Evolutionary conservation across 2,329 filamentous ascomycete species (phyloP).

Genomic region (Xylaria sp.): DNA sequence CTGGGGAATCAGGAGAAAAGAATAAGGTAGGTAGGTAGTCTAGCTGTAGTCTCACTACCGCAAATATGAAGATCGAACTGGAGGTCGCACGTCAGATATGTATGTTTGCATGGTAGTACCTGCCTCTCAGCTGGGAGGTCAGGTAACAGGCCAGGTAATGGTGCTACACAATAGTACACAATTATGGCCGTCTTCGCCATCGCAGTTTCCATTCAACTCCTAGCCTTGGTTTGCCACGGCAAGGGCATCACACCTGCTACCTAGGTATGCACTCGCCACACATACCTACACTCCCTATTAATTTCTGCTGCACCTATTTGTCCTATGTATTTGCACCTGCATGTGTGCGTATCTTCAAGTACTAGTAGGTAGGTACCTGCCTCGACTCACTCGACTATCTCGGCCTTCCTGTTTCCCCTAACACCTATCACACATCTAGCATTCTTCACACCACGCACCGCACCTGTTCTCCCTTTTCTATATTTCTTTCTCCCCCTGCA

Average conservation of each 20-base stretch:
- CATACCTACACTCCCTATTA: neutral
- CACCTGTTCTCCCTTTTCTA: conserved; percentile 3
- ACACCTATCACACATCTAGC: neutral
- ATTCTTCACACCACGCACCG: neutral
- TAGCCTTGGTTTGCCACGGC: conserved; percentile 1
- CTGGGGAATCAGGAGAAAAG: too few relatives aligned
- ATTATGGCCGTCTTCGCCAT: neutral
- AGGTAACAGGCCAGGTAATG: neutral
- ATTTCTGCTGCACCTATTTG: neutral
- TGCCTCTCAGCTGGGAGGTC: neutral
- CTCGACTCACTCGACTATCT: neutral
- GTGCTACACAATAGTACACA: neutral
- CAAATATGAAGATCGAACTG: neutral
- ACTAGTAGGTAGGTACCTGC: neutral
- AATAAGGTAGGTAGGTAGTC: too few relatives aligned
- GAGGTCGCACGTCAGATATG: neutral
- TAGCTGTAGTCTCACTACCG: neutral
- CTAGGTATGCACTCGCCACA: neutral
- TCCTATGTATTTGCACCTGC: neutral
- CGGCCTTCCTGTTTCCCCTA: conserved; percentile 11
- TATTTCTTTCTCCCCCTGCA: neutral
- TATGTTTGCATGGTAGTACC: neutral
- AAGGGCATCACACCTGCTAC: neutral
- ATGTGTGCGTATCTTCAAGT: neutral
- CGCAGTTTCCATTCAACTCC: conserved; percentile 18